Evolutionary conservation across 2,329 filamentous ascomycete species (phyloP).

Genomic region (Calonectria leucothoes): DNA sequence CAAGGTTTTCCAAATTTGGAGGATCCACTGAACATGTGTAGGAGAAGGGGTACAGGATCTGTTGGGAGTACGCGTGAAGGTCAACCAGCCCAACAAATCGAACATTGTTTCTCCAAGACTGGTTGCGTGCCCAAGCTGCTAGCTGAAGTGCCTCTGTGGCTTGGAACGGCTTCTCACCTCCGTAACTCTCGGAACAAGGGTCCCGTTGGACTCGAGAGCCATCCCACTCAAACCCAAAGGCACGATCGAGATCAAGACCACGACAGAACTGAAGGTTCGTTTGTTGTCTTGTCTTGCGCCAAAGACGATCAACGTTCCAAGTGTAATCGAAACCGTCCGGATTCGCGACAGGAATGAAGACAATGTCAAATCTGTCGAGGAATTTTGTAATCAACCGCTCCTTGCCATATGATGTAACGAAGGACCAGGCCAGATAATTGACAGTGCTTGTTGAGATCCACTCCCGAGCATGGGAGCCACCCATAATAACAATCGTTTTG

Average conservation of each 20-base stretch:
- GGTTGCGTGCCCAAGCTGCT: slow-evolving; percentile 84
- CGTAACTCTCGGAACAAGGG: slow-evolving; percentile 91
- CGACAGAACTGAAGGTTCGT: slow-evolving; percentile 86
- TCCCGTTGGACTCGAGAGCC: slow-evolving; percentile 73
- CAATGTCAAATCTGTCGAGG: slow-evolving; percentile 85
- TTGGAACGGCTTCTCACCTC: slow-evolving; percentile 85
- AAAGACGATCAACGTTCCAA: slow-evolving; percentile 91
- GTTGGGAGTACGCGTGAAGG: slow-evolving; percentile 94
- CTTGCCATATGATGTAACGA: slow-evolving; percentile 86
- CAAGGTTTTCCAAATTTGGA: slow-evolving; percentile 89
- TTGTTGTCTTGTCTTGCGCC: slow-evolving; percentile 92
- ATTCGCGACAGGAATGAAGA: slow-evolving; percentile 90
- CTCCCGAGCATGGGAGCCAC: slow-evolving; percentile 92
- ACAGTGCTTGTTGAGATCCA: slow-evolving; percentile 96
- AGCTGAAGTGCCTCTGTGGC: slow-evolving; percentile 81
- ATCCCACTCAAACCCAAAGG: slow-evolving; percentile 89
- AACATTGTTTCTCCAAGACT: slow-evolving; percentile 75
- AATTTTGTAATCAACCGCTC: slow-evolving; percentile 78
- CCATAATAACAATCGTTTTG: slow-evolving; percentile 84
- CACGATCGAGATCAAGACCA: slow-evolving; percentile 89
- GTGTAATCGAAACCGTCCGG: slow-evolving; percentile 95
- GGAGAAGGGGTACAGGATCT: slow-evolving; percentile 92
- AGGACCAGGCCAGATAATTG: slow-evolving; percentile 88
- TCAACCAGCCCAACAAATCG: slow-evolving; percentile 89
- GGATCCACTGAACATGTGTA: slow-evolving; percentile 84